A percentile compares a stretch with the other conserved stretches of the same genome.
These are phyloP conservation scores for grape (Vitis vinifera) DNA, from an alignment of 164 flowering plant species.

Conservation along the genomic window ASM3070453v1 NC_081811.1:25550001-25550500, in stretches of 20 bases:
- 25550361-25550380: conserved; percentile 73
- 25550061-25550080: conserved; percentile 22
- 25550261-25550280: conserved; percentile 88
- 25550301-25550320: conserved; percentile 63
- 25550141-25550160: conserved; percentile 47
- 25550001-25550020: conserved; percentile 1
- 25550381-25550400: conserved; percentile 85
- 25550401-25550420: conserved; percentile 91
- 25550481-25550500: too few species aligned
- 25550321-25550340: conserved; percentile 84
- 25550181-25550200: conserved; percentile 46
- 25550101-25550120: conserved; percentile 26
- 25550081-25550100: conserved; percentile 23
- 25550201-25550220: conserved; percentile 45
- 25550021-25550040: conserved; percentile 1
- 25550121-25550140: not conserved
- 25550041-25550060: conserved; percentile 17
- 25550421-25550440: conserved; percentile 61
- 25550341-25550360: conserved; percentile 72
- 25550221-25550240: conserved; percentile 25
- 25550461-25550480: not conserved
- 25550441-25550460: not conserved
- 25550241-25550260: conserved; percentile 65
- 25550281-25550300: conserved; percentile 77
- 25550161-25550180: conserved; percentile 62